phyloP scores from a whole-genome alignment of 1,139 yeast genomes.

The Debaryomycetaceae sp. region DNA sequence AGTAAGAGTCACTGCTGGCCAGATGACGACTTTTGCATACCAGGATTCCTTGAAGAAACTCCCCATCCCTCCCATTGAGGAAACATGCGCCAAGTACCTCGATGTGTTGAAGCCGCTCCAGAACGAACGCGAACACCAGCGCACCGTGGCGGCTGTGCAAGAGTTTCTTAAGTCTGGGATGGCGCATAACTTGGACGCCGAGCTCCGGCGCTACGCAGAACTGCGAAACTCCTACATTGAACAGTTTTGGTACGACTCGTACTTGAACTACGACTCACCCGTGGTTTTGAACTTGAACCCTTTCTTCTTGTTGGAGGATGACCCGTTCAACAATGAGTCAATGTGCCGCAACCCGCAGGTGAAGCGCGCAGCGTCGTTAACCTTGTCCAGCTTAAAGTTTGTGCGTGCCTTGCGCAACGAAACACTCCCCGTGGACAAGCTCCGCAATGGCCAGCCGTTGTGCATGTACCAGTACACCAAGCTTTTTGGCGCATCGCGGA shows the following conservation, averaged over 20 bases:
- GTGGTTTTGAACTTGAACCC: slow-evolving; percentile 87
- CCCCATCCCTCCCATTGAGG: slow-evolving; percentile 72
- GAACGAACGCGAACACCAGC: slow-evolving; percentile 62
- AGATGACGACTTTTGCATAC: slow-evolving; percentile 44
- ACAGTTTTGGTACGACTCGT: slow-evolving; percentile 91
- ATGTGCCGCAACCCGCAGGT: slow-evolving; percentile 59
- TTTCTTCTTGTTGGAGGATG: slow-evolving; percentile 82
- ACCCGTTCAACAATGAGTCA: slow-evolving; percentile 71
- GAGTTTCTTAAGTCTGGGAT: slow-evolving; percentile 50
- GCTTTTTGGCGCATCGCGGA: slow-evolving; percentile 80
- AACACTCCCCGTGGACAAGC: slow-evolving; percentile 68
- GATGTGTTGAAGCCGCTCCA: slow-evolving; percentile 70
- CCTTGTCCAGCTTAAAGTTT: slow-evolving; percentile 72
- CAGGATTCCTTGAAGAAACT: slow-evolving; percentile 58
- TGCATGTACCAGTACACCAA: slow-evolving; percentile 90
- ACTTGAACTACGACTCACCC: slow-evolving; percentile 80
- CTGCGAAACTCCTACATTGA: slow-evolving; percentile 76
- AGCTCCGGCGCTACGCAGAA: slow-evolving; percentile 58
- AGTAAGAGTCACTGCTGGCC: no score
- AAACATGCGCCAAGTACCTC: slow-evolving; percentile 62
- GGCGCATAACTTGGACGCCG: slow-evolving; percentile 61
- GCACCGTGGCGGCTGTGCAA: slow-evolving; percentile 57
- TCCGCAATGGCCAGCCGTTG: slow-evolving; percentile 61
- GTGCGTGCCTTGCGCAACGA: slow-evolving; percentile 73
- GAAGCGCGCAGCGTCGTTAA: slow-evolving; percentile 77